Evolutionary conservation across 176 grass and related monocot species (phyloP).

Genomic region (Triticum monococcum): DNA sequence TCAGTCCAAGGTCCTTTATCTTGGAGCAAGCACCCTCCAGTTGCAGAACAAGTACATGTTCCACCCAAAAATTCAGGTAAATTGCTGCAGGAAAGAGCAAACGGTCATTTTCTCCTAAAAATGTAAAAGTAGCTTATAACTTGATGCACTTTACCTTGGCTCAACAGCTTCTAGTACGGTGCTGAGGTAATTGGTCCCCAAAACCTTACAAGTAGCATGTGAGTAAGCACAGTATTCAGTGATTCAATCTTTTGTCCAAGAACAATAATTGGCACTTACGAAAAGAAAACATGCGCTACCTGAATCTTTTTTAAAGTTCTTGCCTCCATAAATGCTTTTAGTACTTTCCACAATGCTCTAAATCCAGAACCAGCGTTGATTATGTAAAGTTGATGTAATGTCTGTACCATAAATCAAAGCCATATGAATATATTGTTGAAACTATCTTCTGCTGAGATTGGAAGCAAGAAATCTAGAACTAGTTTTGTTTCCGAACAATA

Average conservation of each 20-base stretch:
- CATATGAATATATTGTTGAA: slow-evolving; percentile 23
- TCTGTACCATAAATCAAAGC: slow-evolving; percentile 52
- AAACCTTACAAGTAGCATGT: slow-evolving; percentile 50
- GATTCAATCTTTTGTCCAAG: slow-evolving; percentile 20
- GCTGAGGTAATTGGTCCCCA: slow-evolving; percentile 67
- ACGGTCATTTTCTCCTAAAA: slow-evolving; percentile 26
- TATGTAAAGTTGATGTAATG: slow-evolving; percentile 86
- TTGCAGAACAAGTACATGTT: slow-evolving; percentile 68
- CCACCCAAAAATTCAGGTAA: slow-evolving; percentile 84
- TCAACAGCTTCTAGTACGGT: slow-evolving; percentile 75
- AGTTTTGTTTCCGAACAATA: background rate
- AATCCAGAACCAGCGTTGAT: slow-evolving; percentile 97
- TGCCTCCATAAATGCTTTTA: slow-evolving; percentile 79
- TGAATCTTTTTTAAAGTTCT: slow-evolving; percentile 84
- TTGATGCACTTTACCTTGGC: slow-evolving; percentile 58
- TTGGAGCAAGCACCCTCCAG: slow-evolving; percentile 77
- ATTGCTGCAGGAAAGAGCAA: slow-evolving; percentile 67
- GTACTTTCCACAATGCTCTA: slow-evolving; percentile 84
- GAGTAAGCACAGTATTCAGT: slow-evolving; percentile 15
- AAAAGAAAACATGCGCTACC: slow-evolving; percentile 45
- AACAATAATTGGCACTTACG: slow-evolving; percentile 16
- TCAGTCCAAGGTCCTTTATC: slow-evolving; percentile 90
- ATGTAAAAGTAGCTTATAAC: slow-evolving; percentile 7
- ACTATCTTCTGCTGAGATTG: background rate
- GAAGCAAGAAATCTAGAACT: slow-evolving; percentile 12